Base-by-base conservation (phyloP, 169 alveolate genomes). In the Eimeria acervulina region DNA sequence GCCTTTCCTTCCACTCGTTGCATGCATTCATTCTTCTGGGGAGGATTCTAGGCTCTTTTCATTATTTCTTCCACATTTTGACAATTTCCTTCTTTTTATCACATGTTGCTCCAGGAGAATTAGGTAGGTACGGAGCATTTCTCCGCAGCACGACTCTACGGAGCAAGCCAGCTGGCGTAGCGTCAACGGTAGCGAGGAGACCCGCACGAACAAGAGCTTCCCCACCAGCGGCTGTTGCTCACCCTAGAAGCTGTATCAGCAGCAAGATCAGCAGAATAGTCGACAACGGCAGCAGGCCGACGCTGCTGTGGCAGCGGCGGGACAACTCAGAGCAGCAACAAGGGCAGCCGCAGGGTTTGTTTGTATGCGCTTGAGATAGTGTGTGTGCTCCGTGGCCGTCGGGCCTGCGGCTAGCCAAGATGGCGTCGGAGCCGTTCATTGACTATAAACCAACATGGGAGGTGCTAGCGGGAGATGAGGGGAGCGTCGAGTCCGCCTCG, bases 361-460 rank as follows among this genome's bases (percentile, higher is more conserved):
- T 66, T 74, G 85, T 42, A 74, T 74, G 85, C 59, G 33, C 23
- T 40, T 6, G 36, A 23, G 17, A 0, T 17, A 26, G 59, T 21
- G 59, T 26, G 61, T 38, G 31, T 42, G 36, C 51, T 74, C 93
- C 72, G 51, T 59, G 52, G 74, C 93, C 74, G 21, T 23, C 59
- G 47, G 78, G 74, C 93, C 78, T n/a, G 78, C 70, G 70, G 70
- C 33, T 4, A 90, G 81, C 17, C 36, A 95, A 87, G 40, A 95
- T 95, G 96, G 96, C 96, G 80, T 84, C 95, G 66, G 96, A 95
- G 95, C 96, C 96, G 63, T 95, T 95, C 92, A 95, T 95, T 28
- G 95, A 83, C 61, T 95, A 84, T 42, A 88, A 95, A 76, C 96
- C 96, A 26, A 17, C 95, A 28, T 81, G 90, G 90, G 90, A 81